A percentile compares a stretch with the other conserved stretches of the same genome.
These are phyloP conservation scores for Fragaria iinumae DNA, from an alignment of 306 rosid genomes.

Conservation along the genomic window DNA sequence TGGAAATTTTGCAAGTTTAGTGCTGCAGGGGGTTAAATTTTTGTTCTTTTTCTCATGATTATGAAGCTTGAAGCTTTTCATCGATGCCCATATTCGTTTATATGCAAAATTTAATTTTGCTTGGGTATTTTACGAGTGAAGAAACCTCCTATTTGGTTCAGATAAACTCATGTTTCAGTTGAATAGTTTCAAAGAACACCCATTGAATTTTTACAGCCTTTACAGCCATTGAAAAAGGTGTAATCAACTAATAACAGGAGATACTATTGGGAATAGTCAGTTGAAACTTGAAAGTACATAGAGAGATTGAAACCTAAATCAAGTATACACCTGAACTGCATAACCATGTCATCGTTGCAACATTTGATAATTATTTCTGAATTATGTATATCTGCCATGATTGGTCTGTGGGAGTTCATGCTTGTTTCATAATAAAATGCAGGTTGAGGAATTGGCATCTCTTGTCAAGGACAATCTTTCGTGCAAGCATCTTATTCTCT, in stretches of 20 bases:
- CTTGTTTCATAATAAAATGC: conserved; percentile 18
- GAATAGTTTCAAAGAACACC: neutral
- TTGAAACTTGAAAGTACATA: neutral
- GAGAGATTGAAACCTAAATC: neutral
- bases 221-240: neutral
- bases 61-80: neutral
- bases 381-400: neutral
- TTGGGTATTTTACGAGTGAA: neutral
- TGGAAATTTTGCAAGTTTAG: no score
- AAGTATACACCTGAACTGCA: no score
- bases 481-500: conserved; percentile 93
- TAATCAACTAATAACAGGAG: neutral
- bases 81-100: neutral
- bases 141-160: neutral
- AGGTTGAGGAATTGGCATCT: conserved; percentile 98
- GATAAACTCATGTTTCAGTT: neutral
- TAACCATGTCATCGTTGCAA: neutral
- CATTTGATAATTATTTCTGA: neutral
- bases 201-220: neutral
- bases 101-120: neutral
- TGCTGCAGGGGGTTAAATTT: neutral
- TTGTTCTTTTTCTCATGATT: neutral
- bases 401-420: neutral
- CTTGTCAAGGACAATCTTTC: conserved; percentile 95
- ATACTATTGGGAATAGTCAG: neutral